Percentiles rank a stretch among this genome's conserved stretches.
Conservation (phyloP, 768 basidiomycete species). For the Hygrocybe coccinea region DNA sequence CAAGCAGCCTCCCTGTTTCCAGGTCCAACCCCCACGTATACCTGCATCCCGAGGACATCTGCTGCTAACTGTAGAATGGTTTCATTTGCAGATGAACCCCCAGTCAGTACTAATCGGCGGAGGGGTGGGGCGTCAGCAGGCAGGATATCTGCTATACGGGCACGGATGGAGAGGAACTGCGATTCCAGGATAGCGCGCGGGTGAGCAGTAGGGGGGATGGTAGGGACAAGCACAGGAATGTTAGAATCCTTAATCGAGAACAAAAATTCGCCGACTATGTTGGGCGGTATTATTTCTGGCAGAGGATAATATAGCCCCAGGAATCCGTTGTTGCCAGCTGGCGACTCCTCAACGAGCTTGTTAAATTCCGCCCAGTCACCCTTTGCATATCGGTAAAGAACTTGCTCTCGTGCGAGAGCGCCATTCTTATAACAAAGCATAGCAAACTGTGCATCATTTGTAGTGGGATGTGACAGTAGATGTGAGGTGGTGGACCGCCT, state of each 20-base stretch:
- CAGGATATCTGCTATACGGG: conserved; percentile 64
- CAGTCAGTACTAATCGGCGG: conserved; percentile 68
- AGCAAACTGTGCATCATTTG: conserved; percentile 61
- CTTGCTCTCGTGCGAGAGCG: conserved; percentile 71
- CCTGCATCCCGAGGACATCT: conserved; percentile 73
- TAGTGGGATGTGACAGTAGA: conserved; percentile 66
- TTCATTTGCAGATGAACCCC: conserved; percentile 71
- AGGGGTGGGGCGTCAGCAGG: conserved; percentile 53
- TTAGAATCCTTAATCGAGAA: conserved; percentile 39
- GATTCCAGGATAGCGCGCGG: conserved; percentile 79
- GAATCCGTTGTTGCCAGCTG: conserved; percentile 54
- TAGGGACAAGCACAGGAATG: conserved; percentile 28
- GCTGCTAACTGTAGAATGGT: conserved; percentile 71
- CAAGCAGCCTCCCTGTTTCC: conserved; percentile 65
- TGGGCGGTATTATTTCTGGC: conserved; percentile 83
- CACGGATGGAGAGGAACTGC: conserved; percentile 76
- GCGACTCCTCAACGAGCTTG: conserved; percentile 48
- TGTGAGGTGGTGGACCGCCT: conserved; percentile 71
- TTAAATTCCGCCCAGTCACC: conserved; percentile 69
- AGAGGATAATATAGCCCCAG: conserved; percentile 78
- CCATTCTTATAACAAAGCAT: conserved; percentile 95
- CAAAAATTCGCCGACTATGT: conserved; percentile 70
- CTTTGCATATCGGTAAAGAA: conserved; percentile 61
- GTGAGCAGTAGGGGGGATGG: conserved; percentile 46
- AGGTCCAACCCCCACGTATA: conserved; percentile 51